A percentile compares a stretch with the other conserved stretches of the same genome.
Evolutionary conservation across 192 early-diverging fungal species (phyloP).

Genomic region (Rhizophagus clarus): DNA sequence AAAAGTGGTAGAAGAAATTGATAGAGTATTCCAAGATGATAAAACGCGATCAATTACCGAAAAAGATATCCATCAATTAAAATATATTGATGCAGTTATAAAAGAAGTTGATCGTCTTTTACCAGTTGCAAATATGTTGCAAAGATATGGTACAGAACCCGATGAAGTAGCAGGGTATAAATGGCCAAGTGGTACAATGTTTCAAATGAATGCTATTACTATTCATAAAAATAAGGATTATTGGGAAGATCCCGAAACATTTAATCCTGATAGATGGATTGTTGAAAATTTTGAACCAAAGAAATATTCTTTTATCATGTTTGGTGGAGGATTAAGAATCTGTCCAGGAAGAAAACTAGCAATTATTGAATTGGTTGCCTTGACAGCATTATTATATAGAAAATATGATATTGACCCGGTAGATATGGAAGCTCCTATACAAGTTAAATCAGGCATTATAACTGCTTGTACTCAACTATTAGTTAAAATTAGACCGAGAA

Average conservation of each 20-base stretch:
- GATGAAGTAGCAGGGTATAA: not conserved
- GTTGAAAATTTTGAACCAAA: no score
- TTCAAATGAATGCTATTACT: not conserved
- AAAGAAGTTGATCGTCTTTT: not conserved
- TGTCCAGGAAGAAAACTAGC: slow-evolving; percentile 18
- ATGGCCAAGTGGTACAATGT: not conserved
- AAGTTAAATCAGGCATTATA: not conserved
- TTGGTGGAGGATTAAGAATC: no score
- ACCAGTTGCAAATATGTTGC: not conserved
- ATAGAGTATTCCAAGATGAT: no score
- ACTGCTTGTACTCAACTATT: not conserved
- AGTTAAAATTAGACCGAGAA: not conserved
- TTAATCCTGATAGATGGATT: no score
- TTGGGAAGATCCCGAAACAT: no score
- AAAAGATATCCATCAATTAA: not conserved
- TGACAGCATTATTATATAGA: not conserved
- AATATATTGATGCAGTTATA: slow-evolving; percentile 18
- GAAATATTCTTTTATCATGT: no score
- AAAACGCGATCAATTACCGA: not conserved
- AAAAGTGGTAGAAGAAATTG: not conserved
- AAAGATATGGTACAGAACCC: not conserved
- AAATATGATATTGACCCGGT: no score
- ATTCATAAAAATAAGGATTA: not conserved
- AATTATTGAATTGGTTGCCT: not conserved
- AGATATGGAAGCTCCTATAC: not conserved